phyloP scores from a whole-genome alignment of 495 filamentous ascomycete species.

The Aspergillus affinis region DNA sequence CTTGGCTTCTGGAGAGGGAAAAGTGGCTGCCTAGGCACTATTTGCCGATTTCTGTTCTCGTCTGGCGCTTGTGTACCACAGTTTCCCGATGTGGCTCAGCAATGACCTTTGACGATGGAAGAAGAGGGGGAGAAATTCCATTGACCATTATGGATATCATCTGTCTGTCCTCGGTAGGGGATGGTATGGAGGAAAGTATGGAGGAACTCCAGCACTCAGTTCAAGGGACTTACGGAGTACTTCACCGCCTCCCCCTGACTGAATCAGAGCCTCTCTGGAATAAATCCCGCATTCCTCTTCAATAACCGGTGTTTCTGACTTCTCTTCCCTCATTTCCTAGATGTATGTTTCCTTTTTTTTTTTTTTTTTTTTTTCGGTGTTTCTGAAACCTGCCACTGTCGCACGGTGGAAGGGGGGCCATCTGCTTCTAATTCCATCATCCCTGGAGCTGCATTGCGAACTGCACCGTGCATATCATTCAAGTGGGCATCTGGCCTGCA shows the following conservation, averaged over 20 bases:
- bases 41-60: too few species aligned
- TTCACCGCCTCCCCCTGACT: background rate
- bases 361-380: background rate
- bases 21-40: background rate
- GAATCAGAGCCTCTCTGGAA: background rate
- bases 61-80: too few species aligned
- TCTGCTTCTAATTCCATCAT: background rate
- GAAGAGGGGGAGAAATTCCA: too few species aligned
- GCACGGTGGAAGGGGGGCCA: background rate
- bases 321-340: background rate
- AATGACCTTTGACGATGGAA: too few species aligned
- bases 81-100: too few species aligned
- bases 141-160: background rate
- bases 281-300: background rate
- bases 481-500: too few species aligned
- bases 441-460: background rate
- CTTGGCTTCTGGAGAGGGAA: conserved; percentile 3
- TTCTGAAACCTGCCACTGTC: background rate
- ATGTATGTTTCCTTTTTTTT: background rate
- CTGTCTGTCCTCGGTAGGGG: background rate
- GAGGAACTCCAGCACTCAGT: background rate
- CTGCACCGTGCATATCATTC: background rate
- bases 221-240: too few species aligned
- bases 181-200: background rate
- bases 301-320: background rate